Percentiles rank a stretch among this genome's conserved stretches.
These are phyloP conservation scores for Malus asiatica DNA, from an alignment of 306 rosid genomes.

Conservation along the genomic window DNA sequence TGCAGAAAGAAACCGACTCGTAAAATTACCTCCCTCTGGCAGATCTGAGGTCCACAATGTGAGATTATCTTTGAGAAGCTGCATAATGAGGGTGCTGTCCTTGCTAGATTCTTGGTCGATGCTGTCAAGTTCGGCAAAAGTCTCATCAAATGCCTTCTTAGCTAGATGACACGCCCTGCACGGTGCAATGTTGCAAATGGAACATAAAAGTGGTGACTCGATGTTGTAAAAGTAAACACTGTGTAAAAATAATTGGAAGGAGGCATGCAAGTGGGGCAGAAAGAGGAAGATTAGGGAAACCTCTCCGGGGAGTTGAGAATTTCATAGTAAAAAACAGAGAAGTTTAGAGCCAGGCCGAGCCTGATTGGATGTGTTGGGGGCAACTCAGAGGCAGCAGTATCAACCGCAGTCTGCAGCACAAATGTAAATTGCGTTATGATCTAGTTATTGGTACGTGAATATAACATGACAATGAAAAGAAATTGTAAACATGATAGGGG, in stretches of 20 bases:
- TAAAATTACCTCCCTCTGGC: constrained; percentile 42
- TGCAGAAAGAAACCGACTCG: not conserved
- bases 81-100: constrained; percentile 62
- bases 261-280: not conserved
- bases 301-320: constrained; percentile 70
- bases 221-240: not conserved
- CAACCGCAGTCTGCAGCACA: constrained; percentile 28
- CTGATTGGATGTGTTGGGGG: constrained; percentile 60
- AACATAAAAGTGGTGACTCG: not conserved
- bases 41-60: constrained; percentile 64
- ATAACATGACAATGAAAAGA: not conserved
- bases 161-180: constrained; percentile 41
- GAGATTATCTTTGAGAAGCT: constrained; percentile 72
- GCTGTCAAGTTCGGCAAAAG: constrained; percentile 36
- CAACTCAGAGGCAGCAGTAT: constrained; percentile 35
- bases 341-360: constrained; percentile 62
- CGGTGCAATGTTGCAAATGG: not conserved
- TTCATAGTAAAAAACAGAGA: constrained; percentile 69
- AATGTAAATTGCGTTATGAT: not conserved
- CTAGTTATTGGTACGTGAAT: not conserved
- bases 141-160: constrained; percentile 40
- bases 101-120: constrained; percentile 60
- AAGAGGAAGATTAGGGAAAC: constrained; percentile 10
- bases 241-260: not conserved
- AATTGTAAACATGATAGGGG: not conserved